Evolutionary conservation across 140 eudicot genomes (phyloP).

Genomic region (Senecio squalidus): DNA sequence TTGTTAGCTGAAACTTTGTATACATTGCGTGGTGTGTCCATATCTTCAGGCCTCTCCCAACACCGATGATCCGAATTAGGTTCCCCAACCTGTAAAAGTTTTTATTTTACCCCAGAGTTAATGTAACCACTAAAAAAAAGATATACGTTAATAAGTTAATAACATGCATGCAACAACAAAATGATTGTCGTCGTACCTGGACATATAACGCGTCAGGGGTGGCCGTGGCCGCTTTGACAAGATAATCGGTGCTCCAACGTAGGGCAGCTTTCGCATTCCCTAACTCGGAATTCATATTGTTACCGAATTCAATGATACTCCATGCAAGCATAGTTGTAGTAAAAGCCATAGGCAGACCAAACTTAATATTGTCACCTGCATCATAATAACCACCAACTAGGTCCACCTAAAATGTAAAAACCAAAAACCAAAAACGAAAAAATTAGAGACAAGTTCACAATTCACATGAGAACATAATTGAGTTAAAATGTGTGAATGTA

Average conservation of each 20-base stretch:
- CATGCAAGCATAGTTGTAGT: conserved; percentile 86
- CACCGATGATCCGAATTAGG: conserved; percentile 79
- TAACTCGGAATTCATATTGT: conserved; percentile 49
- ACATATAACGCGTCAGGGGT: conserved; percentile 69
- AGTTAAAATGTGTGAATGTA: conserved; percentile 11
- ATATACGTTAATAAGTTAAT: no score
- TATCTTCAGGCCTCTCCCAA: conserved; percentile 98
- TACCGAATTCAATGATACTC: conserved; percentile 89
- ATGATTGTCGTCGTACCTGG: conserved; percentile 55
- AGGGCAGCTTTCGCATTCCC: conserved; percentile 65
- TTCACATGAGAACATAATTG: neutral
- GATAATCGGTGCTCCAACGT: conserved; percentile 90
- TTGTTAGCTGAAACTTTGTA: conserved; percentile 70
- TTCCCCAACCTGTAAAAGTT: conserved; percentile 64
- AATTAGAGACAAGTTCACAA: neutral
- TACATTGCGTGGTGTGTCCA: conserved; percentile 88
- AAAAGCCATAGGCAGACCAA: conserved; percentile 96
- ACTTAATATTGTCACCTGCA: conserved; percentile 93
- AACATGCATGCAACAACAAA: conserved; percentile 22
- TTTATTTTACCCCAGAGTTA: neutral
- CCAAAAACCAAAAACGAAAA: neutral
- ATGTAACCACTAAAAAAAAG: no score
- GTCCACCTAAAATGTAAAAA: conserved; percentile 52
- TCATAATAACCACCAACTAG: conserved; percentile 92
- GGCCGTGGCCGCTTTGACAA: conserved; percentile 80